Base-by-base conservation (phyloP, 2,329 filamentous ascomycete species). In the Periconia sp. region DNA sequence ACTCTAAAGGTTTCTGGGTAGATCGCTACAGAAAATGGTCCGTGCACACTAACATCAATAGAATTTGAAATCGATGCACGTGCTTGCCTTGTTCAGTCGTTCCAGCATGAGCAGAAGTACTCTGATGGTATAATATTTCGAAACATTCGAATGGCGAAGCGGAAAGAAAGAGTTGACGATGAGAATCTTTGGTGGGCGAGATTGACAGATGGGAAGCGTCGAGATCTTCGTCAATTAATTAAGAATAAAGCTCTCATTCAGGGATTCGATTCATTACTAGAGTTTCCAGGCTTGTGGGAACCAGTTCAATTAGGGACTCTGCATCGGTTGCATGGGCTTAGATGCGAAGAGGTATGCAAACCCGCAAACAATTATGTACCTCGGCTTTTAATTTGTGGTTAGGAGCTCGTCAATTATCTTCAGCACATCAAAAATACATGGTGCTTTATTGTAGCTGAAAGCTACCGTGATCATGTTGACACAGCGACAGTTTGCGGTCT, bases 121-220 rank as follows among this genome's bases (percentile, higher is more conserved):
- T 43, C 54, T 7, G 59, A 61, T 47, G 59, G 59, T 13, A 47
- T 43, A 19, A 61, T 59, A 13, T 60, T 59, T n/a, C 50, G 57
- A 14, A 58, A 58, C 19, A 62, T 60, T 13, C 41, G 48, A 33
- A 33, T 8, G 14, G n/a, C 43, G 49, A 9, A 56, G 60, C 47
- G 45, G 41, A 19, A 27, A 41, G 3, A 45, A 61, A 8, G 10
- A 14, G 14, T 44, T 44, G 44, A 50, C 1, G 9, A 23, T 2
- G 57, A 61, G 31, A 52, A 50, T 14, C 44, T 33, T 49, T 59
- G 56, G 59, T 58, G 52, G 59, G 54, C 59, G 7, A 49, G 50
- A 18, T 48, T 61, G 19, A 53, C 54, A 19, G 45, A 47, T 7
- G 52, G 50, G 8, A 59, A 58, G 41, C 43, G 45, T 6, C 58